Evolutionary conservation across 768 basidiomycete species (phyloP).

Genomic region (Mrakia frigida): DNA sequence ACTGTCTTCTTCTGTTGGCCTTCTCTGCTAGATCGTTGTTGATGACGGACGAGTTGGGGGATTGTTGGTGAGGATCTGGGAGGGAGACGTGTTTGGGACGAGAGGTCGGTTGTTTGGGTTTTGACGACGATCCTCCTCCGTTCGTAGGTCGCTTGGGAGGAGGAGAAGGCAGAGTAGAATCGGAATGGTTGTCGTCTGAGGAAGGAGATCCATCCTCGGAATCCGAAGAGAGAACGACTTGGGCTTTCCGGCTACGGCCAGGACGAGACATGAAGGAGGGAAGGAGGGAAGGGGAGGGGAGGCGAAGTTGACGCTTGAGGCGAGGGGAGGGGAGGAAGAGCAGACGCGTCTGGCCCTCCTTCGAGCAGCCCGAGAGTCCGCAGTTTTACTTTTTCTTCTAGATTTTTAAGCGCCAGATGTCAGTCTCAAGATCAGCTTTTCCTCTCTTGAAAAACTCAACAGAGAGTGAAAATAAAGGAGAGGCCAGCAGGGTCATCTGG

Average conservation of each 20-base stretch:
- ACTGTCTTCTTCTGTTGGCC: conserved; percentile 14
- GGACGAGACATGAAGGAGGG: neutral
- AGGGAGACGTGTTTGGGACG: conserved; percentile 7
- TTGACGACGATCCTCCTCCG: neutral
- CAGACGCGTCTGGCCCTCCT: neutral
- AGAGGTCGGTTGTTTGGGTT: neutral
- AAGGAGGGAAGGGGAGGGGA: neutral
- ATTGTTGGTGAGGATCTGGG: neutral
- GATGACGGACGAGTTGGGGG: neutral
- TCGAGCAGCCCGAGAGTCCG: neutral
- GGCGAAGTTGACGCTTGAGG: neutral
- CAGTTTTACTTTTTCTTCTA: too few relatives aligned
- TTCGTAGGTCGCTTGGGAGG: neutral
- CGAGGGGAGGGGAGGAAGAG: neutral
- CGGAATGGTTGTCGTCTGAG: conserved; percentile 8
- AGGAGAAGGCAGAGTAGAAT: conserved; percentile 2
- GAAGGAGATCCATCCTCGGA: neutral
- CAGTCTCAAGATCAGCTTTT: too few relatives aligned
- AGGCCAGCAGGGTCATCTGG: too few relatives aligned
- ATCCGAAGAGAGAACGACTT: conserved; percentile 9
- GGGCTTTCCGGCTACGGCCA: neutral
- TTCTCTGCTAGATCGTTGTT: conserved; percentile 24
- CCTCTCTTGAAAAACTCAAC: too few relatives aligned
- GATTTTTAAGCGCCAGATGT: too few relatives aligned
- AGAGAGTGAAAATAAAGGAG: too few relatives aligned